These are phyloP conservation scores for Jaenimonas drosophilae DNA, from an alignment of 208 protist species.

Conservation along the genomic window DNA sequence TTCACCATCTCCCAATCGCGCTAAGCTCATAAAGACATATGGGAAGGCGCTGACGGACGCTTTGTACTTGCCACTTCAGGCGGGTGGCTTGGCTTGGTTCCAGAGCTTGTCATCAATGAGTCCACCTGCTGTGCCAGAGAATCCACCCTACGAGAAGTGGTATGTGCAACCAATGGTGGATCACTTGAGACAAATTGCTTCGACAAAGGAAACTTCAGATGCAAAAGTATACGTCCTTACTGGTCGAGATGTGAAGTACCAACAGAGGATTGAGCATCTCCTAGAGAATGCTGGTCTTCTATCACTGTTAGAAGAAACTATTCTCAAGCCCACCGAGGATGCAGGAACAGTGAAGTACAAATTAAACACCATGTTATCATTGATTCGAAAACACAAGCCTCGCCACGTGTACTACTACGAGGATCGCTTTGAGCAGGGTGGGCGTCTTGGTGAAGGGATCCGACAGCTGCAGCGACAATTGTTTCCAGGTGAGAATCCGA, in stretches of 20 bases:
- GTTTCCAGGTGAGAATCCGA: too few species aligned
- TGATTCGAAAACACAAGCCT: conserved; percentile 33
- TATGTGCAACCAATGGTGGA: conserved; percentile 18
- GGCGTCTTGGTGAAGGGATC: conserved; percentile 36
- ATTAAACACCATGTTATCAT: conserved; percentile 38
- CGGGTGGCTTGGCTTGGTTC: conserved; percentile 69
- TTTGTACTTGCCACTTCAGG: conserved; percentile 21
- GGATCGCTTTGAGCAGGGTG: conserved; percentile 59
- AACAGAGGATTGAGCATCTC: conserved; percentile 40
- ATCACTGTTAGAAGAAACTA: conserved; percentile 24
- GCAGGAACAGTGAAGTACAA: conserved; percentile 67
- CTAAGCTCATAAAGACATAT: neutral
- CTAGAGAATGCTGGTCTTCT: conserved; percentile 34
- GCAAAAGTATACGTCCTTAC: conserved; percentile 51
- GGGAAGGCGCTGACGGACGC: conserved; percentile 16
- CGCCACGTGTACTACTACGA: conserved; percentile 71
- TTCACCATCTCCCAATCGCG: conserved; percentile 33
- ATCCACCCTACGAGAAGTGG: conserved; percentile 21
- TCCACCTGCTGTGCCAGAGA: conserved; percentile 48
- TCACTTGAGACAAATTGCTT: conserved; percentile 8
- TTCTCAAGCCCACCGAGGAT: conserved; percentile 64
- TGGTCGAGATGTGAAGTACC: conserved; percentile 56
- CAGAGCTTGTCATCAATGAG: conserved; percentile 54
- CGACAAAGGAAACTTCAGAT: neutral
- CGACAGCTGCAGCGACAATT: conserved; percentile 25